phyloP scores from a whole-genome alignment of 345 rosid species.

The Syzygium grande region DNA sequence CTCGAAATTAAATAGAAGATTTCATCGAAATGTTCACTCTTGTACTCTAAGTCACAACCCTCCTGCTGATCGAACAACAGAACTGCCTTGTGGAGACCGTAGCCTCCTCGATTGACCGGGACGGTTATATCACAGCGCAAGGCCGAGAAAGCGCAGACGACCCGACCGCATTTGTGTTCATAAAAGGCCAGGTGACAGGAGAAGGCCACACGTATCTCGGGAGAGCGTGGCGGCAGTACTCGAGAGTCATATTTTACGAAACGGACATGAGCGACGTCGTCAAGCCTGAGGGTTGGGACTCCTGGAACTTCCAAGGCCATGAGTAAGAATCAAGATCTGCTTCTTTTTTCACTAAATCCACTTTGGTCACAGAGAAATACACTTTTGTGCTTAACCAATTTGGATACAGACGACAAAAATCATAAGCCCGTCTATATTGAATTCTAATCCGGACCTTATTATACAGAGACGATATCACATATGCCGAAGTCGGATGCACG shows the following conservation, averaged over 20 bases:
- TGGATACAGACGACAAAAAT: neutral
- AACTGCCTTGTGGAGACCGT: neutral
- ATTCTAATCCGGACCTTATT: neutral
- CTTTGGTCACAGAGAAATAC: neutral
- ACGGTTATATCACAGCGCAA: slow-evolving; percentile 33
- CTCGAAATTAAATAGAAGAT: neutral
- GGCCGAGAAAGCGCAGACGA: neutral
- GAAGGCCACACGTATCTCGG: slow-evolving; percentile 19
- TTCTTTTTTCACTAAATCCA: neutral
- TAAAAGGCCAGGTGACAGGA: neutral
- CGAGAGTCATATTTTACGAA: slow-evolving; percentile 19
- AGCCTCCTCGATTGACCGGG: neutral
- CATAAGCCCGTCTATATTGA: neutral
- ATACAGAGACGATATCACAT: neutral
- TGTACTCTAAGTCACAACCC: neutral
- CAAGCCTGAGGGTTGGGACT: slow-evolving; percentile 19
- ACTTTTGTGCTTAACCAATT: neutral
- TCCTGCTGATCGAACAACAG: neutral
- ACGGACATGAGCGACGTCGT: neutral
- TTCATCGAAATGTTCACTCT: neutral
- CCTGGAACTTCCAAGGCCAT: neutral
- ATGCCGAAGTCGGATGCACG: neutral
- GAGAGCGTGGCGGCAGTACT: slow-evolving; percentile 21
- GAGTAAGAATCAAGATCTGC: slow-evolving; percentile 6
- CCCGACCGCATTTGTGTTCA: slow-evolving; percentile 23